These are phyloP conservation scores for Handroanthus guayacan DNA, from an alignment of 257 asterid species.

Conservation along the genomic window DNA sequence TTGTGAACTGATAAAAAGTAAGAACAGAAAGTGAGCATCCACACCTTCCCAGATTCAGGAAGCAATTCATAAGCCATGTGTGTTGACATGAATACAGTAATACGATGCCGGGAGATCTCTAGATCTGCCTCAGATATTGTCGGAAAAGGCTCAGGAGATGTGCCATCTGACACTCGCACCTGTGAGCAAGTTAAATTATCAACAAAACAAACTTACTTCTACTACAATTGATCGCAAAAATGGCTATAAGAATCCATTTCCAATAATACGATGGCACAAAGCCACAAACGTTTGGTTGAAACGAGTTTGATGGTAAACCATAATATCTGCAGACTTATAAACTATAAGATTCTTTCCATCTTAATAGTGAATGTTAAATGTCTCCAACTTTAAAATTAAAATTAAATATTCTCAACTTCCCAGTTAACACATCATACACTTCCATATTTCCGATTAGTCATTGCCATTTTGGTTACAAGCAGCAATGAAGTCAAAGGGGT, in stretches of 20 bases:
- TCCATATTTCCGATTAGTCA: neutral
- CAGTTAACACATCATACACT: conserved; percentile 1
- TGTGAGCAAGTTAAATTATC: conserved; percentile 39
- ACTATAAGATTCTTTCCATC: conserved; percentile 25
- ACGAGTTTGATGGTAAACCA: conserved; percentile 27
- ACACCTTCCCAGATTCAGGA: conserved; percentile 92
- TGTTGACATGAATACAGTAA: conserved; percentile 69
- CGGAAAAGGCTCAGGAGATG: conserved; percentile 56
- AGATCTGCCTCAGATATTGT: conserved; percentile 74
- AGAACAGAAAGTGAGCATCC: conserved; percentile 31
- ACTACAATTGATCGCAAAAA: conserved; percentile 13
- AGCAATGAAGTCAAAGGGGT: conserved; percentile 17
- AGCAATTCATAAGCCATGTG: conserved; percentile 89
- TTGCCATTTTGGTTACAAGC: conserved; percentile 9
- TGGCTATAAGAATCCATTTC: conserved; percentile 3
- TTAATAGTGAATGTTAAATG: conserved; percentile 18
- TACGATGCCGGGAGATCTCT: conserved; percentile 67
- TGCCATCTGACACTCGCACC: conserved; percentile 73
- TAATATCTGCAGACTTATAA: conserved; percentile 19
- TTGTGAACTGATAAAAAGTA: conserved; percentile 18
- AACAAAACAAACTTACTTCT: neutral
- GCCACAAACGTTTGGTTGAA: conserved; percentile 3
- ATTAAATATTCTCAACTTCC: conserved; percentile 15
- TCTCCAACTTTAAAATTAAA: conserved; percentile 14
- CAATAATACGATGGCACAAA: neutral